A percentile compares a stretch with the other conserved stretches of the same genome.
Conservation (phyloP, 176 grass and related monocot genomes). For the Carex scoparia region DNA sequence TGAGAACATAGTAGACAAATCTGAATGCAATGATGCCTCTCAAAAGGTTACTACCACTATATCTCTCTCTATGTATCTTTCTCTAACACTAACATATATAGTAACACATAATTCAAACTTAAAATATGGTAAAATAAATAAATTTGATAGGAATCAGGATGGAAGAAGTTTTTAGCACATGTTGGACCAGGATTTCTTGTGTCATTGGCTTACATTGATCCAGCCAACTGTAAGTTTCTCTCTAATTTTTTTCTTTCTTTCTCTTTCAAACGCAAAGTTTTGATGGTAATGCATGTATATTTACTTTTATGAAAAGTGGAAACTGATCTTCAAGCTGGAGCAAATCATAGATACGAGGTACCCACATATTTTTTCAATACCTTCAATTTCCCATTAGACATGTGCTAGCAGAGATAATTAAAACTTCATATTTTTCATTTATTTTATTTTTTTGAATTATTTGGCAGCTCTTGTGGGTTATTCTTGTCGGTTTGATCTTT, state of each 20-base stretch:
- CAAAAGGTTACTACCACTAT: neutral
- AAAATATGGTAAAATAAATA: neutral
- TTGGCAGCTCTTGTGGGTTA: slow-evolving; percentile 68
- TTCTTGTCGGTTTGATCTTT: slow-evolving; percentile 64
- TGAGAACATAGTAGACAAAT: slow-evolving; percentile 16
- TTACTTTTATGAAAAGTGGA: slow-evolving; percentile 42
- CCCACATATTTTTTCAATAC: neutral
- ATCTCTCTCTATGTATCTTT: neutral
- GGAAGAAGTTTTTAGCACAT: slow-evolving; percentile 72
- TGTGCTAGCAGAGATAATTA: neutral
- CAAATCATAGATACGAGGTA: slow-evolving; percentile 78
- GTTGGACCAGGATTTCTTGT: slow-evolving; percentile 93
- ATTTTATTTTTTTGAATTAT: neutral
- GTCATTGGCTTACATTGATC: slow-evolving; percentile 86
- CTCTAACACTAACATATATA: neutral
- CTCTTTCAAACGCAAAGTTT: neutral
- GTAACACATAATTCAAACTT: neutral
- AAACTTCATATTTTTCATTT: neutral
- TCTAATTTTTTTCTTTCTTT: neutral
- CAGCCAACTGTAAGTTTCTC: slow-evolving; percentile 60
- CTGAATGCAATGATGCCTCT: slow-evolving; percentile 16
- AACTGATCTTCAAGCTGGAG: slow-evolving; percentile 70
- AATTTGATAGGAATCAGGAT: slow-evolving; percentile 46
- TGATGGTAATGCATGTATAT: neutral
- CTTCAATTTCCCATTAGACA: neutral